Evolutionary conservation across 306 rosid genomes (phyloP).

Genomic region (Citrullus amarus): DNA sequence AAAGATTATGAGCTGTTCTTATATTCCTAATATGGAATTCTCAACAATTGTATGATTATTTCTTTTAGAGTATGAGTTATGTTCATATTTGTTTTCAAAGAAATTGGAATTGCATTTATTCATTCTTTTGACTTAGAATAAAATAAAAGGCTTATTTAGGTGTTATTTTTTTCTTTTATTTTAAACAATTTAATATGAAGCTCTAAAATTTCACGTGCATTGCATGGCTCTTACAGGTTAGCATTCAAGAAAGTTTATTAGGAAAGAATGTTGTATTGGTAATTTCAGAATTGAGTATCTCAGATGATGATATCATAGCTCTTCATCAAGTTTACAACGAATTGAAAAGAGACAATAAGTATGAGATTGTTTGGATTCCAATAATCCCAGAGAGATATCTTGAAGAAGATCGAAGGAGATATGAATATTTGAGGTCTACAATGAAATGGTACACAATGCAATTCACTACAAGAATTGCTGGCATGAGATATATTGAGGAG

Average conservation of each 20-base stretch:
- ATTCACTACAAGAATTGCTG: conserved; percentile 16
- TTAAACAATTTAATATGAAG: too few relatives aligned
- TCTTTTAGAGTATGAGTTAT: too few relatives aligned
- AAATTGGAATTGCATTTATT: too few relatives aligned
- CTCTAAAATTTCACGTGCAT: too few relatives aligned
- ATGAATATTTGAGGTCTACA: conserved; percentile 25
- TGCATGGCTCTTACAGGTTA: not conserved
- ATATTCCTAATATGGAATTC: too few relatives aligned
- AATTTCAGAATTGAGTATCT: not conserved
- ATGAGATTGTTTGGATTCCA: conserved; percentile 18
- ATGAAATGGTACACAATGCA: conserved; percentile 46
- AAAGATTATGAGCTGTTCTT: too few relatives aligned
- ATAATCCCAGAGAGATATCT: conserved; percentile 37
- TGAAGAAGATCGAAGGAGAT: conserved; percentile 26
- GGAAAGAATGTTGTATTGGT: conserved; percentile 1
- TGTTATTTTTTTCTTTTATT: too few relatives aligned
- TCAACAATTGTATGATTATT: too few relatives aligned
- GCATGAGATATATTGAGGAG: conserved; percentile 32
- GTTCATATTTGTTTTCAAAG: too few relatives aligned
- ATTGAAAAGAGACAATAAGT: conserved; percentile 15
- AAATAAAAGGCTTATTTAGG: too few relatives aligned
- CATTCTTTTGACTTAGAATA: too few relatives aligned
- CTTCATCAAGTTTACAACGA: conserved; percentile 23
- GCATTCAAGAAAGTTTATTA: not conserved
- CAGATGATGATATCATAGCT: not conserved